phyloP scores from a whole-genome alignment of 1,284 basidiomycete genomes.

The Trichosporon coremiiforme region DNA sequence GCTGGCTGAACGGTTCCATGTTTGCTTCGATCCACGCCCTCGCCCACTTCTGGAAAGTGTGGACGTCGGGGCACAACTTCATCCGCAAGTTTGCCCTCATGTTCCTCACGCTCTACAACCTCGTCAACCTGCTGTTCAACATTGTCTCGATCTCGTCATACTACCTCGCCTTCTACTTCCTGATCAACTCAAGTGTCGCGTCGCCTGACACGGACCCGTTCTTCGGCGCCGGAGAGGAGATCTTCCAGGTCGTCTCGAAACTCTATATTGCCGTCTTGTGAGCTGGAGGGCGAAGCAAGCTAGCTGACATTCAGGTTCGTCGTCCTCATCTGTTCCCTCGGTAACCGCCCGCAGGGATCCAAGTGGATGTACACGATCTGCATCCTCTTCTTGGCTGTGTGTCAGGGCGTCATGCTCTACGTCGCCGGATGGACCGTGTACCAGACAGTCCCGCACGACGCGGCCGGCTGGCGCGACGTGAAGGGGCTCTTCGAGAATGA shows the following conservation, averaged over 20 bases:
- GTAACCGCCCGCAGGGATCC: constrained; percentile 81
- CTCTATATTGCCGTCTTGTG: constrained; percentile 60
- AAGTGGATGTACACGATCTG: constrained; percentile 69
- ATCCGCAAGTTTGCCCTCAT: constrained; percentile 80
- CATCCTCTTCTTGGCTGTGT: constrained; percentile 52
- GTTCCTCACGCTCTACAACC: constrained; percentile 57
- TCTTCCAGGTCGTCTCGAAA: constrained; percentile 78
- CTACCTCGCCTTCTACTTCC: constrained; percentile 56
- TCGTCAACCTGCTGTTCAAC: constrained; percentile 53
- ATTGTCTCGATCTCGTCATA: constrained; percentile 74
- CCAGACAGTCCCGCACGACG: constrained; percentile 72
- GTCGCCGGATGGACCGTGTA: constrained; percentile 87
- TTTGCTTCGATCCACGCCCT: constrained; percentile 80
- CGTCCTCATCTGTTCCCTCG: constrained; percentile 58
- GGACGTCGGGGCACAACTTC: constrained; percentile 85
- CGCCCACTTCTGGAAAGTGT: constrained; percentile 78
- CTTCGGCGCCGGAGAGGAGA: constrained; percentile 69
- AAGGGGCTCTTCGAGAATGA: constrained; percentile 64
- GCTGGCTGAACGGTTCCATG: constrained; percentile 78
- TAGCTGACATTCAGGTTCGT: constrained; percentile 36
- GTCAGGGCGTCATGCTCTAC: constrained; percentile 63
- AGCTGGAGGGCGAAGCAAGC: constrained; percentile 19
- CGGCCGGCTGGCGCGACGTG: constrained; percentile 72
- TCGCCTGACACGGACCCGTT: constrained; percentile 67
- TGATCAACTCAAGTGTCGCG: constrained; percentile 69